These are phyloP conservation scores for Cystobasidium tubakii DNA, from an alignment of 768 basidiomycete genomes.

Conservation along the genomic window DNA sequence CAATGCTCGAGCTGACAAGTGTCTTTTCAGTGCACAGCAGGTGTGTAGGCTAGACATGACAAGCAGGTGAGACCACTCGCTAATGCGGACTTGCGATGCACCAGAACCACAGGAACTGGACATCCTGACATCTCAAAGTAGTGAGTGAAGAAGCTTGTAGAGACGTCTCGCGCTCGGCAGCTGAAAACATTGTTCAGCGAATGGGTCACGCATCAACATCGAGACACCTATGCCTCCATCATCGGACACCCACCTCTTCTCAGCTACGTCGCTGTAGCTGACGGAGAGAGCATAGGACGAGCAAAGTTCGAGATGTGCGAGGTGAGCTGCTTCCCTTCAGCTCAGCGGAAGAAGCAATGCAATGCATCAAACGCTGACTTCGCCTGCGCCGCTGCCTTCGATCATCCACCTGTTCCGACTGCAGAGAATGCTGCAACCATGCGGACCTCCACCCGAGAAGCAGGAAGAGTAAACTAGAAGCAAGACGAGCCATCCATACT, in stretches of 20 bases:
- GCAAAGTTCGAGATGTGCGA: constrained; percentile 92
- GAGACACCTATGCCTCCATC: constrained; percentile 88
- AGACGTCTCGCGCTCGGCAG: constrained; percentile 12
- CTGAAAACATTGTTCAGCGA: constrained; percentile 59
- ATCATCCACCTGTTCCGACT: neutral
- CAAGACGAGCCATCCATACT: neutral
- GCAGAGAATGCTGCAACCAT: constrained; percentile 89
- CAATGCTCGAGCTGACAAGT: neutral
- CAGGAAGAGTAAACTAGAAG: constrained; percentile 34
- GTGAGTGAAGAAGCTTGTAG: constrained; percentile 51
- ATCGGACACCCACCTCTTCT: constrained; percentile 80
- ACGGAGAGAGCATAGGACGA: constrained; percentile 84
- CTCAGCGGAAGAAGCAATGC: neutral
- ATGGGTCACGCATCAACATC: constrained; percentile 95
- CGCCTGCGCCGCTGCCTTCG: neutral
- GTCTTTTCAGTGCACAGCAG: neutral
- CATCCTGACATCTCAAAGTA: constrained; percentile 95
- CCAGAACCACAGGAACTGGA: constrained; percentile 86
- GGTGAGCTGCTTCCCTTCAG: constrained; percentile 54
- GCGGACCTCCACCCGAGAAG: constrained; percentile 54
- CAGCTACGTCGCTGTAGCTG: constrained; percentile 84
- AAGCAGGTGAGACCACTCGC: neutral
- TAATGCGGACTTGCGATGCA: constrained; percentile 59
- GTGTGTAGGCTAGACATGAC: neutral
- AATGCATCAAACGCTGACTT: neutral